Percentiles rank a stretch among this genome's conserved stretches.
Evolutionary conservation across 768 basidiomycete genomes (phyloP).

Genomic region (Boletus fagicola): DNA sequence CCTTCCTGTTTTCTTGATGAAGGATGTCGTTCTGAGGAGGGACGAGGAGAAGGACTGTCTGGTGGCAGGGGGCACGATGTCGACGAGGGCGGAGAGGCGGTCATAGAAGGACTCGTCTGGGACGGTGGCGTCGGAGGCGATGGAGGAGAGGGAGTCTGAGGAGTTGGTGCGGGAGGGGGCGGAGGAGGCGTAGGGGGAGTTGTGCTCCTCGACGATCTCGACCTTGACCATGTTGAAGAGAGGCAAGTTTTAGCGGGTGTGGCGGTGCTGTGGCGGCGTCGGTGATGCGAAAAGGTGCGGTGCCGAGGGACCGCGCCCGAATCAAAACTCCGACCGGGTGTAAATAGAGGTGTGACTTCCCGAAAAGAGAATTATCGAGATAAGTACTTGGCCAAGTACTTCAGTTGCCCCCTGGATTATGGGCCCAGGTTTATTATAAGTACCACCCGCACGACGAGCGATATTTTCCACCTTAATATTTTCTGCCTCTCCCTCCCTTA

Average conservation of each 20-base stretch:
- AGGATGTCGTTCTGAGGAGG: constrained; percentile 56
- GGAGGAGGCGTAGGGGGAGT: constrained; percentile 71
- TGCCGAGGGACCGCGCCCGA: constrained; percentile 23
- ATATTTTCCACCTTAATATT: constrained; percentile 28
- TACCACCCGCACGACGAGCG: constrained; percentile 15
- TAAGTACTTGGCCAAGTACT: constrained; percentile 28
- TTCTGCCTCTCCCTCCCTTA: constrained; percentile 22
- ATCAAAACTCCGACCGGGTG: constrained; percentile 28
- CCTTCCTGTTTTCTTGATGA: constrained; percentile 66
- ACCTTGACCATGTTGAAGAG: constrained; percentile 81
- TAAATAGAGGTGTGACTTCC: constrained; percentile 5
- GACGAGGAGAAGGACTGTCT: constrained; percentile 70
- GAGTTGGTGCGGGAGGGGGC: constrained; percentile 70
- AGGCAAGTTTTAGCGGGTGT: background rate
- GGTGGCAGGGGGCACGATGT: constrained; percentile 92
- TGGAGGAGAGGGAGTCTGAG: constrained; percentile 74
- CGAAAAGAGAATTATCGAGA: constrained; percentile 9
- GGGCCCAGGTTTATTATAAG: constrained; percentile 23
- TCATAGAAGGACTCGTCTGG: constrained; percentile 84
- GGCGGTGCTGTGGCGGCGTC: constrained; percentile 23
- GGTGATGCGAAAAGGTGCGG: constrained; percentile 26
- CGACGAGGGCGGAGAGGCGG: constrained; percentile 86
- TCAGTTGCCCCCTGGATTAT: constrained; percentile 15
- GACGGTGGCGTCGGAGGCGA: constrained; percentile 65
- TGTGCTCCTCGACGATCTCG: constrained; percentile 79